Conservation (phyloP, 2,329 filamentous ascomycete genomes). For the Ustulina deusta region DNA sequence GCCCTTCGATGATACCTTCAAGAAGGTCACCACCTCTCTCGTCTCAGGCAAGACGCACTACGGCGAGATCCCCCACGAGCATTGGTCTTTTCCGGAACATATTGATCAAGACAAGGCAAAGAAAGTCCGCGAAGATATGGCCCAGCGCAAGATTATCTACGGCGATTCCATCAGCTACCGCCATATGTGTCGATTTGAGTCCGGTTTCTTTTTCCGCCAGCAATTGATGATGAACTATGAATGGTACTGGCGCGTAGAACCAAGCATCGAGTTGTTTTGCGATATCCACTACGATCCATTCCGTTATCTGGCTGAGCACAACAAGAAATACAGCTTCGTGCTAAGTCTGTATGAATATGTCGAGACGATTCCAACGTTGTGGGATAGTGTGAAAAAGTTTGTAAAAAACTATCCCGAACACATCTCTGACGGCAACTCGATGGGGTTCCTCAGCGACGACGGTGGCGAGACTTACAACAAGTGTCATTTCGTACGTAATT, state of each 20-base stretch:
- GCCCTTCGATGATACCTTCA: conserved; percentile 93
- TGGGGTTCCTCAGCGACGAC: conserved; percentile 93
- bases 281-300: conserved; percentile 97
- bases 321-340: conserved; percentile 98
- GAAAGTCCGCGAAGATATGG: conserved; percentile 94
- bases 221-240: conserved; percentile 94
- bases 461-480: conserved; percentile 93
- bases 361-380: conserved; percentile 95
- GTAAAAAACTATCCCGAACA: conserved; percentile 92
- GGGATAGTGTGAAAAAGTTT: conserved; percentile 96
- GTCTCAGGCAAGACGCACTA: conserved; percentile 95
- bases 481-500: conserved; percentile 87
- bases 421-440: conserved; percentile 83
- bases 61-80: conserved; percentile 87
- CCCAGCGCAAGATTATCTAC: conserved; percentile 94
- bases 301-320: conserved; percentile 93
- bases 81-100: conserved; percentile 97
- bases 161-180: conserved; percentile 96
- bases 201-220: conserved; percentile 99
- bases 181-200: conserved; percentile 99
- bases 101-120: conserved; percentile 95
- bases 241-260: conserved; percentile 99
- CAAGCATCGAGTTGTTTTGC: conserved; percentile 95
- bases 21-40: conserved; percentile 86
- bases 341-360: conserved; percentile 96